A percentile compares a stretch with the other conserved stretches of the same genome.
Evolutionary conservation across 768 basidiomycete species (phyloP).

Genomic region (Kwoniella botswanensis): DNA sequence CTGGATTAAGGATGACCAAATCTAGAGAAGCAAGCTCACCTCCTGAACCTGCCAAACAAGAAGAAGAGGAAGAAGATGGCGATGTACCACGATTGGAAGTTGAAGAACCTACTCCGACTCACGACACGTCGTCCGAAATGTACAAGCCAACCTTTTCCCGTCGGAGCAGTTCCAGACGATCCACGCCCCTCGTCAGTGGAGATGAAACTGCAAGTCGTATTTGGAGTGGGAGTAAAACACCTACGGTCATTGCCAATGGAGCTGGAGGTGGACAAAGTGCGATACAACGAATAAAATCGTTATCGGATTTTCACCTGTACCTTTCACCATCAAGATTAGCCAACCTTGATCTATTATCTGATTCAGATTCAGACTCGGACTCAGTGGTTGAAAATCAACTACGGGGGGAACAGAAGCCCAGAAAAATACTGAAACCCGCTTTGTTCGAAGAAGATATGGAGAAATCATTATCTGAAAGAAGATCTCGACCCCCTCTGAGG

Average conservation of each 20-base stretch:
- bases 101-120: slow-evolving; percentile 8
- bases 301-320: slow-evolving; percentile 55
- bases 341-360: slow-evolving; percentile 48
- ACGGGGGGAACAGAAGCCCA: not conserved
- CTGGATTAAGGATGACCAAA: slow-evolving; percentile 26
- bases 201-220: not conserved
- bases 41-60: not conserved
- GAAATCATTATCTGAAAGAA: slow-evolving; percentile 19
- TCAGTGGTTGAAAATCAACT: slow-evolving; percentile 34
- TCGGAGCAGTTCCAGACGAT: not conserved
- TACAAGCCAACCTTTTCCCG: not conserved
- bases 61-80: not conserved
- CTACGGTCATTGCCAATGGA: not conserved
- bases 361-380: slow-evolving; percentile 42
- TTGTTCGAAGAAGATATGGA: slow-evolving; percentile 9
- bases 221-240: not conserved
- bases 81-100: not conserved
- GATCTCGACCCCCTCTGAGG: slow-evolving; percentile 30
- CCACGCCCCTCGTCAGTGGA: not conserved
- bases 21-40: slow-evolving; percentile 11
- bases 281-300: slow-evolving; percentile 47
- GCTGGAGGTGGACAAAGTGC: not conserved
- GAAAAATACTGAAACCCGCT: slow-evolving; percentile 28
- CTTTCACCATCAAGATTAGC: slow-evolving; percentile 54
- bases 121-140: not conserved